A percentile compares a stretch with the other conserved stretches of the same genome.
phyloP scores from a whole-genome alignment of 2,329 filamentous ascomycete genomes.

The Xylariaceae sp. region DNA sequence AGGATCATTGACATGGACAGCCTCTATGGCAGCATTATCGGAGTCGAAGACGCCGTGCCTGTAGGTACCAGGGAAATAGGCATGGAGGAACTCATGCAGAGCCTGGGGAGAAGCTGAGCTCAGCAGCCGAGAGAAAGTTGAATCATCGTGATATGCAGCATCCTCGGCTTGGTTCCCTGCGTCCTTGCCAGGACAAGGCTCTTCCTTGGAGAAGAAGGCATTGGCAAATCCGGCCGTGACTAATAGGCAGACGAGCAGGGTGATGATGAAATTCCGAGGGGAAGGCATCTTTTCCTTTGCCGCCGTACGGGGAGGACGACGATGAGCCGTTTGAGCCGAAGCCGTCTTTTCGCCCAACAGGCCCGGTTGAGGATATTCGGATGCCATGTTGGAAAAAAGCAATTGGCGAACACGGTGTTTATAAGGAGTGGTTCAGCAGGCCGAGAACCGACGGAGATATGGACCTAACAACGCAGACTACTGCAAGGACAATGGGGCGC shows the following conservation, averaged over 20 bases:
- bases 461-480: slow-evolving; percentile 27
- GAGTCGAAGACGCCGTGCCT: slow-evolving; percentile 69
- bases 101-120: slow-evolving; percentile 59
- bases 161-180: slow-evolving; percentile 13
- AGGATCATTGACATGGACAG: slow-evolving; percentile 62
- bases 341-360: slow-evolving; percentile 14
- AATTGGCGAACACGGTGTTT: slow-evolving; percentile 13
- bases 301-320: slow-evolving; percentile 7
- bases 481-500: slow-evolving; percentile 20
- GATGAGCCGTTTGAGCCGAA: slow-evolving; percentile 3
- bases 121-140: slow-evolving; percentile 57
- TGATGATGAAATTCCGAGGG: slow-evolving; percentile 40
- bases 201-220: slow-evolving; percentile 30
- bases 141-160: slow-evolving; percentile 25
- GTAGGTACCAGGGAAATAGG: slow-evolving; percentile 64
- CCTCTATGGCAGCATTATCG: slow-evolving; percentile 65
- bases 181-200: slow-evolving; percentile 25
- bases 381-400: slow-evolving; percentile 18
- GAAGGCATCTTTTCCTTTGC: slow-evolving; percentile 42
- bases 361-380: slow-evolving; percentile 8
- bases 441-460: slow-evolving; percentile 14
- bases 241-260: slow-evolving; percentile 35
- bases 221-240: slow-evolving; percentile 41
- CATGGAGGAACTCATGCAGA: slow-evolving; percentile 68
- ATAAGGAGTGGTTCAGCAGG: slow-evolving; percentile 15